Percentiles rank a stretch among this genome's conserved stretches.
Evolutionary conservation across 2,329 filamentous ascomycete species (phyloP).

Genomic region (Aspergillus japonicus): DNA sequence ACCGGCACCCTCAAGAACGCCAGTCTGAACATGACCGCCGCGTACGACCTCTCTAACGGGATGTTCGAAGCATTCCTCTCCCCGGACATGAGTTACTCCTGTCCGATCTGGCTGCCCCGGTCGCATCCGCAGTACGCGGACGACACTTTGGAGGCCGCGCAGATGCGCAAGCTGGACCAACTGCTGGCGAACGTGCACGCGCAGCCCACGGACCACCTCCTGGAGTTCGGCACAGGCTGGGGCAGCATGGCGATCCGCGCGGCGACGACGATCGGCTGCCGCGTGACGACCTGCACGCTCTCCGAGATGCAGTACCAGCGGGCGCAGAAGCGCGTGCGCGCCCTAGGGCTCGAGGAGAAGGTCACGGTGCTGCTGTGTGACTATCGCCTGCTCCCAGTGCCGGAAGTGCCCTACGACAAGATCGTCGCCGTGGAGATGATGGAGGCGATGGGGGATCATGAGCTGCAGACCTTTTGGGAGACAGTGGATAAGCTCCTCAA

Average conservation of each 20-base stretch:
- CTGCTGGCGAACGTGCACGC: not conserved
- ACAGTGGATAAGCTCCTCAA: not conserved
- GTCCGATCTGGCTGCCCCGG: not conserved
- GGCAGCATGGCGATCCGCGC: constrained; percentile 3
- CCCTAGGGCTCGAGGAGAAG: not conserved
- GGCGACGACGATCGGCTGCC: not conserved
- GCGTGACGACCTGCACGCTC: constrained; percentile 1
- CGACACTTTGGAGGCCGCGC: constrained; percentile 1
- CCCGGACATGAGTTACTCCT: constrained; percentile 7
- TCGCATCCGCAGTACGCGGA: not conserved
- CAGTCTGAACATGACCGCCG: not conserved
- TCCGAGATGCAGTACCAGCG: constrained; percentile 1
- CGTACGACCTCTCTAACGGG: constrained; percentile 7
- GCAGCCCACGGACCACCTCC: not conserved
- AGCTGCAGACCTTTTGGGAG: not conserved
- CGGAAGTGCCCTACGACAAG: not conserved
- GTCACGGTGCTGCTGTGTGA: constrained; percentile 1
- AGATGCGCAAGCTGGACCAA: constrained; percentile 1
- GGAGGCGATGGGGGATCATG: not conserved
- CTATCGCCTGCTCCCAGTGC: not conserved
- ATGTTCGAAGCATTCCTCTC: constrained; percentile 2
- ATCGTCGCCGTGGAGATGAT: constrained; percentile 9
- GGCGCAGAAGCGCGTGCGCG: not conserved
- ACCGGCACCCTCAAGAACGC: not conserved
- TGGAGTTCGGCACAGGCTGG: constrained; percentile 5